phyloP scores from a whole-genome alignment of 2,329 filamentous ascomycete species.

The Boeremia exigua region DNA sequence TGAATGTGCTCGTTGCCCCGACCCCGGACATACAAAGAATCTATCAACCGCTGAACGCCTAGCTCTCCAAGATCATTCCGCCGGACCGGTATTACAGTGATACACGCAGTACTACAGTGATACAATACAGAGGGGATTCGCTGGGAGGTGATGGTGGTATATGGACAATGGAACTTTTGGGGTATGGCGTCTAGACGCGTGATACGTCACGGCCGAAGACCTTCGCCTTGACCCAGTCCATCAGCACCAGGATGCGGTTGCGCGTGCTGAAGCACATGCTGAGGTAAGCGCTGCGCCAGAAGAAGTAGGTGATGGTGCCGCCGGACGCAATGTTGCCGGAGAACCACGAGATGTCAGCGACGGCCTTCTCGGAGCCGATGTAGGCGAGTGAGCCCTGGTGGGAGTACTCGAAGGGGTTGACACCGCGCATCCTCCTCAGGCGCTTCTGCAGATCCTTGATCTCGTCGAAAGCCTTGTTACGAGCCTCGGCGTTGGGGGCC shows the following conservation, averaged over 20 bases:
- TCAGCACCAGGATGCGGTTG: constrained; percentile 88
- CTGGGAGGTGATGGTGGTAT: constrained; percentile 13
- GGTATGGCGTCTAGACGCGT: constrained; percentile 60
- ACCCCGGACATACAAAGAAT: constrained; percentile 8
- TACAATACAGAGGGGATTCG: constrained; percentile 5
- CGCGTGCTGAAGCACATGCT: constrained; percentile 99
- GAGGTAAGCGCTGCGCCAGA: constrained; percentile 97
- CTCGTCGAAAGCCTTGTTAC: constrained; percentile 68
- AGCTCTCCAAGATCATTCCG: constrained; percentile 14
- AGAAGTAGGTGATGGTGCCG: constrained; percentile 93
- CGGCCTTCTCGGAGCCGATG: constrained; percentile 97
- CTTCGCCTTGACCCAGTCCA: constrained; percentile 98
- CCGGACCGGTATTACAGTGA: constrained; percentile 17
- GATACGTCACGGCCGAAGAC: constrained; percentile 95
- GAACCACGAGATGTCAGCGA: constrained; percentile 96
- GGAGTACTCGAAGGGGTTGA: constrained; percentile 97
- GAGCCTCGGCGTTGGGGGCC: constrained; percentile 68
- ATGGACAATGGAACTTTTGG: constrained; percentile 16
- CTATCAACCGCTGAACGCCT: constrained; percentile 16
- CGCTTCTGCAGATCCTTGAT: constrained; percentile 89
- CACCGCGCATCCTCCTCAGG: constrained; percentile 86
- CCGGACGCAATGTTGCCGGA: constrained; percentile 95
- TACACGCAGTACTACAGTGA: constrained; percentile 6
- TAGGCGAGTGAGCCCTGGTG: constrained; percentile 97
- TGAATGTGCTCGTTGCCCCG: too few relatives aligned